Percentiles rank a stretch among this genome's conserved stretches.
Evolutionary conservation across 306 rosid genomes (phyloP).

Genomic region (Amphicarpaea edgeworthii): DNA sequence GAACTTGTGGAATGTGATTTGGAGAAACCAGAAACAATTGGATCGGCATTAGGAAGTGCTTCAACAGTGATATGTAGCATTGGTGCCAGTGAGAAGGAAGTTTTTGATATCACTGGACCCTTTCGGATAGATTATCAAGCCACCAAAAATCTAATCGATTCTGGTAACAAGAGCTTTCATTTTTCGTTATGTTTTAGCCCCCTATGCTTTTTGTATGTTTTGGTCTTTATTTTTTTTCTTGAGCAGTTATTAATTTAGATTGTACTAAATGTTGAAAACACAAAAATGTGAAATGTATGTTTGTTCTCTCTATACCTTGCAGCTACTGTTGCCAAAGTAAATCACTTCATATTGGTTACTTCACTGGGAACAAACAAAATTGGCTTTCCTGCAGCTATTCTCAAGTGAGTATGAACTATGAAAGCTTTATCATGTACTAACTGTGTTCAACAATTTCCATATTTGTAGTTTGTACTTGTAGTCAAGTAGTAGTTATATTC

Average conservation of each 20-base stretch:
- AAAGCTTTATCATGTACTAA: slow-evolving; percentile 8
- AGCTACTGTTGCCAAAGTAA: slow-evolving; percentile 80
- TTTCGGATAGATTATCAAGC: slow-evolving; percentile 89
- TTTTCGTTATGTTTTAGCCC: background rate
- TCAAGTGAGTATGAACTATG: slow-evolving; percentile 78
- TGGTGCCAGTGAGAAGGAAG: slow-evolving; percentile 98
- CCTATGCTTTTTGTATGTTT: background rate
- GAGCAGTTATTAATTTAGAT: background rate
- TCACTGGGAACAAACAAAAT: slow-evolving; percentile 94
- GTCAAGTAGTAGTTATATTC: slow-evolving; percentile 11
- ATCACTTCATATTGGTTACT: slow-evolving; percentile 87
- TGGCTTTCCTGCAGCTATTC: slow-evolving; percentile 97
- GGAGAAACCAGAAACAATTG: slow-evolving; percentile 75
- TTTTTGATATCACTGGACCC: slow-evolving; percentile 92
- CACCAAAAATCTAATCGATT: slow-evolving; percentile 79
- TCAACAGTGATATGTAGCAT: slow-evolving; percentile 87
- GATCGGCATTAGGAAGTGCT: slow-evolving; percentile 76
- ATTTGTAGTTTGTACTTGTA: slow-evolving; percentile 23
- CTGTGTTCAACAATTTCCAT: slow-evolving; percentile 30
- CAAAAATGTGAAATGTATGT: slow-evolving; percentile 34
- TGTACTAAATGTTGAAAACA: slow-evolving; percentile 27
- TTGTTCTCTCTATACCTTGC: slow-evolving; percentile 47
- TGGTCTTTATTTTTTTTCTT: slow-evolving; percentile 5
- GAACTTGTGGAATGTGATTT: slow-evolving; percentile 96
- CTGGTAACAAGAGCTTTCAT: slow-evolving; percentile 61